These are phyloP conservation scores for Teratosphaeria nubilosa DNA, from an alignment of 2,329 filamentous ascomycete genomes.

Conservation along the genomic window DNA sequence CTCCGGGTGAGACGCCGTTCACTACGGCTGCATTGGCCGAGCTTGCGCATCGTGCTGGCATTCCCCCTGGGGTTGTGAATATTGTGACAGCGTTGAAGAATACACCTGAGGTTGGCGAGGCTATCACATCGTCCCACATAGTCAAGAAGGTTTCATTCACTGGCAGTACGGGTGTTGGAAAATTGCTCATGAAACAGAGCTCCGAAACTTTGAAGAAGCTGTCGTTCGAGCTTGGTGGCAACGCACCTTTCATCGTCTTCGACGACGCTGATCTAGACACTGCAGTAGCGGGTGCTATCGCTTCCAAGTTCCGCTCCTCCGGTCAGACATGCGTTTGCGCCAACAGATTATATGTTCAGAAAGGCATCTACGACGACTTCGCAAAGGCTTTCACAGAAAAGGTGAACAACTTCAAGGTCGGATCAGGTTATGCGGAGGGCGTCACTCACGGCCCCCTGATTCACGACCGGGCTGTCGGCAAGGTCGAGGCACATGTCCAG, in stretches of 20 bases:
- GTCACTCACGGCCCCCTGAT: constrained; percentile 76
- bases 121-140: constrained; percentile 63
- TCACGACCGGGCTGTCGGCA: constrained; percentile 68
- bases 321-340: constrained; percentile 84
- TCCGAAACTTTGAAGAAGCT: constrained; percentile 74
- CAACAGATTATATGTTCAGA: constrained; percentile 73
- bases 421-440: constrained; percentile 59
- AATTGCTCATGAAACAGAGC: constrained; percentile 82
- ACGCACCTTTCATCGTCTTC: constrained; percentile 93
- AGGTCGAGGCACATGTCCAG: constrained; percentile 69
- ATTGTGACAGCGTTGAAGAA: constrained; percentile 71
- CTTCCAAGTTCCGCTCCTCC: constrained; percentile 85
- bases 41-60: constrained; percentile 73
- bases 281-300: constrained; percentile 72
- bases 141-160: constrained; percentile 93
- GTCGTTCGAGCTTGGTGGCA: constrained; percentile 86
- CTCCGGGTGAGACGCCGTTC: constrained; percentile 84
- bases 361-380: constrained; percentile 68
- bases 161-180: constrained; percentile 57
- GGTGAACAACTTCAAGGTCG: constrained; percentile 65
- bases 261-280: constrained; percentile 80
- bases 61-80: constrained; percentile 86
- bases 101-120: constrained; percentile 66
- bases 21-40: constrained; percentile 81
- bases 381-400: constrained; percentile 58